Base-by-base conservation (phyloP, 495 filamentous ascomycete species). In the Umbilicaria muhlenbergii region DNA sequence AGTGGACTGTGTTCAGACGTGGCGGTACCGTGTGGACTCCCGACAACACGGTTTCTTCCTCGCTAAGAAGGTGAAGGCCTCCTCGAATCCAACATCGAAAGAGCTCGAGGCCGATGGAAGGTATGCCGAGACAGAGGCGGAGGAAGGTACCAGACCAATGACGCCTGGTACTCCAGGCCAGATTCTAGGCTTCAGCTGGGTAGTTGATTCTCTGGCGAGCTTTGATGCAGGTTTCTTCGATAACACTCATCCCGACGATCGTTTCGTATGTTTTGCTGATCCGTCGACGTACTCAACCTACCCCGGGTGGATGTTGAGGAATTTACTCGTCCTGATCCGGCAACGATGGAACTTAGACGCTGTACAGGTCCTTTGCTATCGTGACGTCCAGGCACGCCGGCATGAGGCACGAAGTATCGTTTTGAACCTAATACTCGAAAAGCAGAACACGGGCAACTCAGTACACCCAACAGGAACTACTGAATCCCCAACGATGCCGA, bases 21-120 rank as follows among this genome's bases (percentile, higher is more conserved):
- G 91, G 91, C 77, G 75, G 45, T 86, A 85, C 56, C 66, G 65
- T 13, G 74, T 79, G 32, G 87, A 95, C 58, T 67, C 70, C 32
- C 70, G 82, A 43, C 85, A 98, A 56, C 78, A 86, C 53, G 91
- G 91, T 10, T 98, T 95, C 64, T 98, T 98, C 58, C 65, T 98
- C 10, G 87, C 82, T 21, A 92, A 88, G 53, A 81, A 74, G 52
- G 51, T 75, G n/a, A 65, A 63, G 38, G 24, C 24, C 24, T 28
- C 24, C 24, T 28, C 24, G 24, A 28, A 0, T 28, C 24, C 5
- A 28, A 28, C 8, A 6, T 28, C 24, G 24, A 37, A 42, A 4
- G 12, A 34, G 8, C 41, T 31, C 10, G 45, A 38, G 16, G 44
- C 43, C 5, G 43, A 41, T 7, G 15, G 10, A 6, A 38, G 24